Base-by-base conservation (phyloP, 371 early-diverging fungal genomes). In the Funneliformis caledonium region DNA sequence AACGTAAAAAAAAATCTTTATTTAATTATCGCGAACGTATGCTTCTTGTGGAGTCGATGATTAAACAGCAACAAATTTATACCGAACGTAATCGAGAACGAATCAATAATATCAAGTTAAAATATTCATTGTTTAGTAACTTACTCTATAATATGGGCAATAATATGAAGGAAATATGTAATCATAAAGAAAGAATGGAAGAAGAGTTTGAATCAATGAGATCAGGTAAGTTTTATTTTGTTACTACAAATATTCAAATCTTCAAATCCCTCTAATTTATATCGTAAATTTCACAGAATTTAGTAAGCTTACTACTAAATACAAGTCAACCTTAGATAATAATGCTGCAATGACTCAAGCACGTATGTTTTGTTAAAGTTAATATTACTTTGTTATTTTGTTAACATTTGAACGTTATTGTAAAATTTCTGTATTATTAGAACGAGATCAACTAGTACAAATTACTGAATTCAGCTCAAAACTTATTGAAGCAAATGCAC, bases 41-140 rank as follows among this genome's bases (percentile, higher is more conserved):
- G 12, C 42, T 19, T 9, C 19, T 43, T 33, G 16, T 78, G 19
- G 78, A 78, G 33, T 22, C 26, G 31, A 8, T 78, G 14, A 56
- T 78, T 31, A 78, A 68, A 64, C 64, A 52, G 12, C 68, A 78
- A 50, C 22, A 67, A 31, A 52, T 0, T 33, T 11, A 67, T 67
- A 33, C 68, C 2, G 78, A 78, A 26, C 59, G 61, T 31, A 78
- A 12, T 48, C 64, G 78, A 37, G 50, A 78, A 47, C 12, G 78
- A 19, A 68, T 78, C 50, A 50, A 62, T 9, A 47, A 48, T 50
- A 68, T 78, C n/a, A 78, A 78, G 48, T 67, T 68, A 64, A 78
- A 48, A 16, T 78, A 78, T 33, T 67, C 33, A 33, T 33, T 45
- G 43, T 67, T 37, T 78, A 67, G 37, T 12, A 64, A 78, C 31